Base-by-base conservation (phyloP, 179 eudicot genomes). In the Spergularia azorica region DNA sequence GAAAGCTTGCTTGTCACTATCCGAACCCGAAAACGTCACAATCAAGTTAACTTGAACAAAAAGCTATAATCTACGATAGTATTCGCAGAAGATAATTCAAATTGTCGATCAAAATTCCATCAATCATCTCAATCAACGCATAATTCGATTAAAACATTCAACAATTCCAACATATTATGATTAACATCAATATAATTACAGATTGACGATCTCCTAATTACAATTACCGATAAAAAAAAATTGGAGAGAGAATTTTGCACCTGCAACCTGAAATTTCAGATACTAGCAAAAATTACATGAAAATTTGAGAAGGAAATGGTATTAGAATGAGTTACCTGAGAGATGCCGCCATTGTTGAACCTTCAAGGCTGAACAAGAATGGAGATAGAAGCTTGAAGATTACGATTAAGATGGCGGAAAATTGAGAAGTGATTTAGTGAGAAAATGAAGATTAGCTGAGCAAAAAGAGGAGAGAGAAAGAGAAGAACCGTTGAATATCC, bases 331-430 rank as follows among this genome's bases (percentile, higher is more conserved):
- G 9, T 8, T 64, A 72, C 75, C 75, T 16, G 65, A 58, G 9
- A 10, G 54, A 72, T 12, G n/a, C 26, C 64, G 66, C 75, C 75
- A 72, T 72, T 72, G 21, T 56, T 70, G 73, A 43, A 70, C 60
- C 73, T 51, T 70, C 62, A 39, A 71, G 75, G 16, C 38, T 9
- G 55, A 26, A 21, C 59, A 6, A 71, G 51, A 6, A 71, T 55
- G 32, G 51, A 56, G 63, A 36, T 54, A 71, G 52, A 26, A 13
- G 13, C 58, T 14, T 55, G 14, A 12, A 11, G 11, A 11, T 32
- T 2, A 67, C 3, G 9, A 67, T 46, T 36, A 63, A 39, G 13
- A 12, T 21, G 1, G 14, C 16, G 43, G 17, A 6, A 66, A 41
- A 41, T 12, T 38, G 14, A 36, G 39, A 32, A 32, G 43, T 21